These are phyloP conservation scores for Trichoderma asperellum DNA, from an alignment of 2,329 filamentous ascomycete genomes.

Conservation along the genomic window DNA sequence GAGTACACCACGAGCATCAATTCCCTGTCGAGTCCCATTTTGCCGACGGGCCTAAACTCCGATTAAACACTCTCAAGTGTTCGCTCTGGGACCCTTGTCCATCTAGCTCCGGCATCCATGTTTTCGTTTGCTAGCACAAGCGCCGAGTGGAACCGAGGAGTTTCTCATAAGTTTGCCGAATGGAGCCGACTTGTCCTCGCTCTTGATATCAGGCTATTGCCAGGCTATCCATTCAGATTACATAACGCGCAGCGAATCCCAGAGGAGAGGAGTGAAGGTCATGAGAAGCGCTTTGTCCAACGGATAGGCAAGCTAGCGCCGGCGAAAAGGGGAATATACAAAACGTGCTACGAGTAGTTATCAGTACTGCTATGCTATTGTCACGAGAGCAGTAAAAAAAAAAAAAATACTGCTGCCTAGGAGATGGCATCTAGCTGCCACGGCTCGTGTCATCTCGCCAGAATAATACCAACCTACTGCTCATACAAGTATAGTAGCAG, in stretches of 20 bases:
- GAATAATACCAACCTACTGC: not conserved
- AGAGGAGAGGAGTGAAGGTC: not conserved
- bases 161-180: constrained; percentile 25
- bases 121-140: constrained; percentile 21
- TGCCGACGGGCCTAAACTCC: constrained; percentile 27
- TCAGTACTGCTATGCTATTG: not conserved
- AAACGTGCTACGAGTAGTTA: not conserved
- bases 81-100: constrained; percentile 4
- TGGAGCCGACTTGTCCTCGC: constrained; percentile 9
- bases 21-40: constrained; percentile 20
- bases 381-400: not conserved
- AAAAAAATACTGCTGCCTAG: constrained; percentile 24
- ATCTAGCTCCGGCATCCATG: constrained; percentile 26
- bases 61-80: constrained; percentile 22
- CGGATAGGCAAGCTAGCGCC: constrained; percentile 23
- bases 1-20: not conserved
- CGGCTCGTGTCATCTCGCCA: constrained; percentile 11
- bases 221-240: constrained; percentile 15
- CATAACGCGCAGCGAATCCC: constrained; percentile 5
- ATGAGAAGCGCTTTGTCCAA: not conserved
- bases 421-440: not conserved
- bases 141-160: constrained; percentile 21
- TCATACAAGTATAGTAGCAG: not conserved
- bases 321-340: constrained; percentile 25
- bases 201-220: constrained; percentile 16